Percentiles rank a stretch among this genome's conserved stretches.
phyloP scores from a whole-genome alignment of 495 filamentous ascomycete genomes.

The Penicillium subrubescens region DNA sequence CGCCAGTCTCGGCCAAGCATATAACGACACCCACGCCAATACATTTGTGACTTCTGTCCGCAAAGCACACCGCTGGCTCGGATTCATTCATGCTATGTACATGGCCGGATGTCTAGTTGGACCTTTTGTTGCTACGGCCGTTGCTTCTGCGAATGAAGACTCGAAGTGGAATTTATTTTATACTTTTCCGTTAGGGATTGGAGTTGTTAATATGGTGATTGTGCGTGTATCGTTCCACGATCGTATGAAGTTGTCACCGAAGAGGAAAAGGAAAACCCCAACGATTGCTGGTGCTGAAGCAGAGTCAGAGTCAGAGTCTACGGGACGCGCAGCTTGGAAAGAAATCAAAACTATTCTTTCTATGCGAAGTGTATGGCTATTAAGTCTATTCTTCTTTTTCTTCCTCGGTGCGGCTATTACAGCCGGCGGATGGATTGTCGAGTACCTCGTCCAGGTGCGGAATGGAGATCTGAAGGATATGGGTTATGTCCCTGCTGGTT shows the following conservation, averaged over 20 bases:
- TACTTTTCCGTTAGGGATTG: not conserved
- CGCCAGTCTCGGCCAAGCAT: constrained; percentile 36
- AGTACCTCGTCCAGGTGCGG: not conserved
- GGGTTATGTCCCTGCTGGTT: not conserved
- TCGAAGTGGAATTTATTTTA: not conserved
- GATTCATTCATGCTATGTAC: not conserved
- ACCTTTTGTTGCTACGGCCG: not conserved
- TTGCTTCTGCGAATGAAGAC: not conserved
- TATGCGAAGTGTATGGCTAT: not conserved
- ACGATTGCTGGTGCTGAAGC: not conserved
- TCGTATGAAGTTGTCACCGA: not conserved
- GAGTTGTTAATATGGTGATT: not conserved
- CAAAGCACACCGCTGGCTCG: not conserved
- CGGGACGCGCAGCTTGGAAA: not conserved
- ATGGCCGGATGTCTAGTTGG: not conserved
- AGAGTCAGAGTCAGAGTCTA: not conserved
- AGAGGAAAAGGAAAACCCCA: not conserved
- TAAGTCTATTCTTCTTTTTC: not conserved
- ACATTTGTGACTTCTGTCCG: not conserved
- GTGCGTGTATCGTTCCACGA: not conserved
- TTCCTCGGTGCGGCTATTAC: not conserved
- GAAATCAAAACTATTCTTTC: not conserved
- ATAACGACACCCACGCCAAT: constrained; percentile 28
- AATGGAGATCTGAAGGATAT: not conserved
- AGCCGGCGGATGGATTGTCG: not conserved